Evolutionary conservation across 225 moss, liverwort and hornwort species (phyloP), one percentile per base, ranked within the genome.

Genomic region (Climacium dendroides): DNA sequence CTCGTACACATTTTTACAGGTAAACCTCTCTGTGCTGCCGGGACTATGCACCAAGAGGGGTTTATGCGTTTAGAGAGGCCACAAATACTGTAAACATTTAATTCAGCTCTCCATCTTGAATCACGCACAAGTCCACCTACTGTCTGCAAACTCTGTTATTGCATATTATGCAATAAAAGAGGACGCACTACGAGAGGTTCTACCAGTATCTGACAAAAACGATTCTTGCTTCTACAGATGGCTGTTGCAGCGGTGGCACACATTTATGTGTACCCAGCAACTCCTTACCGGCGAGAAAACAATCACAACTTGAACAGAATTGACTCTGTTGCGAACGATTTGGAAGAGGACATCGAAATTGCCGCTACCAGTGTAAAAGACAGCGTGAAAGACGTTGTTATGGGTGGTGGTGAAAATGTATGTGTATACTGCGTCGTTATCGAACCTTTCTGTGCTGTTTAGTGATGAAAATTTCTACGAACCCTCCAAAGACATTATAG

Each of bases 381-480:
- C 66, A 98, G 98, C 60, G 91, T 97, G 57, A 96, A 97, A 80
- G 98, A 98, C 88, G 91, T 98, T 37, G 82, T 97, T 28, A 11
- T 95, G 83, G 96, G 94, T 73, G 98, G 98, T 66, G 97, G 96
- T 88, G 97, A 95, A 94, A 92, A 94, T 92, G 97, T 98, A 94
- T 86, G 90, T 73, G 79, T 75, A 57, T 28, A 54, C 37, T 72
- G 20, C 59, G 39, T 74, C 8, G 8, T 76, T 76, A 59, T 26
- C 15, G 30, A 83, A 25, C 28, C 20, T 45, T 43, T 45, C 32
- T 70, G 17, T 74, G 71, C 41, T 84, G 25, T 70, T 71, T 84
- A 28, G 19, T 65, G 59, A 65, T 85, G 83, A 83, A 48, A 62
- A 47, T 60, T 69, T 65, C 28, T 15, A 64, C 45, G 28, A 75